phyloP scores from a whole-genome alignment of 2,329 filamentous ascomycete genomes.

The Diaporthe ampelina region DNA sequence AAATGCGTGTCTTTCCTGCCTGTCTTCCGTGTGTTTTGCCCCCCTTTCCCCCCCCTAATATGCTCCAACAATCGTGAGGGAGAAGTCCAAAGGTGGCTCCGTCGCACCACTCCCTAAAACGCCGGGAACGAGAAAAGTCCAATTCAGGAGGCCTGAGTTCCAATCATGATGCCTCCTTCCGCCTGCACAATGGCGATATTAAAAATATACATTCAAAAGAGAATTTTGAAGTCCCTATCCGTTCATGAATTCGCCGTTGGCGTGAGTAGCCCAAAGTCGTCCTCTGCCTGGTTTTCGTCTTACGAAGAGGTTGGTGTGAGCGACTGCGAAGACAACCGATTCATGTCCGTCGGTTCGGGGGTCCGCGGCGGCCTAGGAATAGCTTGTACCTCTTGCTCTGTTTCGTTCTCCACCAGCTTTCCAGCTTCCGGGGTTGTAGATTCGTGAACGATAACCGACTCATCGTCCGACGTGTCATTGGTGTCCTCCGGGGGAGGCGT shows the following conservation, averaged over 20 bases:
- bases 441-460: constrained; percentile 11
- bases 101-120: constrained; percentile 15
- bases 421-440: not conserved
- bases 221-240: constrained; percentile 8
- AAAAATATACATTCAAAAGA: constrained; percentile 40
- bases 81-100: constrained; percentile 5
- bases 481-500: not conserved
- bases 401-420: not conserved
- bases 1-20: constrained; percentile 21
- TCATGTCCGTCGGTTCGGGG: constrained; percentile 35
- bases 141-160: constrained; percentile 20
- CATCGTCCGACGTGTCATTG: constrained; percentile 2
- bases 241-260: not conserved
- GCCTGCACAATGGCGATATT: constrained; percentile 36
- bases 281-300: constrained; percentile 22
- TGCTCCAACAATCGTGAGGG: constrained; percentile 19
- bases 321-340: constrained; percentile 41
- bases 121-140: constrained; percentile 10
- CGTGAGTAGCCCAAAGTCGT: not conserved
- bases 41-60: not conserved
- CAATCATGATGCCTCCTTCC: constrained; percentile 22
- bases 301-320: constrained; percentile 37
- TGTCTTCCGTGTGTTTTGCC: constrained; percentile 18
- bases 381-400: constrained; percentile 1
- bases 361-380: constrained; percentile 35